Percentiles rank a stretch among this genome's conserved stretches.
These are phyloP conservation scores for Spathaspora girioi DNA, from an alignment of 805 yeast species.

Conservation along the genomic window DNA sequence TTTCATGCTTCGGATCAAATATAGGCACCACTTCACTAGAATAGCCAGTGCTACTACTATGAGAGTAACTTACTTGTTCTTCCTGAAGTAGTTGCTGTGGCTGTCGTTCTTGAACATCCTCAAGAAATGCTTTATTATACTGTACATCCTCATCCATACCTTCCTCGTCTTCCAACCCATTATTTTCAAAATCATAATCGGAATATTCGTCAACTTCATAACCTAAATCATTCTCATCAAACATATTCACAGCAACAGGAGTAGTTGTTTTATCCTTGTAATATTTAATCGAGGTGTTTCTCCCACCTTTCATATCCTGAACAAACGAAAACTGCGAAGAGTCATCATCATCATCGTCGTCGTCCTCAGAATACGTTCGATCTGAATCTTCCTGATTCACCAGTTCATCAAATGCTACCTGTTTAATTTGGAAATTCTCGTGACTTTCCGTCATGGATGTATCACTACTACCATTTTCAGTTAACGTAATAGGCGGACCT, in stretches of 20 bases:
- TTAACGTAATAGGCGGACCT: constrained; percentile 3
- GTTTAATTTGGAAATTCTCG: constrained; percentile 11
- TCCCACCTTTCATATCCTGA: constrained; percentile 36
- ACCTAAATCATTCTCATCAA: constrained; percentile 25
- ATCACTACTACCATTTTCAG: neutral
- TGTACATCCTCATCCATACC: constrained; percentile 9
- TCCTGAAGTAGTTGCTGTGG: neutral
- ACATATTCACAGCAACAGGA: constrained; percentile 15
- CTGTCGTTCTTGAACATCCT: constrained; percentile 8
- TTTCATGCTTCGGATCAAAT: neutral
- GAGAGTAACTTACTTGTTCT: neutral
- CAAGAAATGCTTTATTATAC: constrained; percentile 12
- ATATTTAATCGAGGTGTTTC: constrained; percentile 43
- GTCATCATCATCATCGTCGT: constrained; percentile 9
- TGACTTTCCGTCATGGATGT: constrained; percentile 10
- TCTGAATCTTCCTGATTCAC: neutral
- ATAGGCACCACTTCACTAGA: neutral
- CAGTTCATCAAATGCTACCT: constrained; percentile 6
- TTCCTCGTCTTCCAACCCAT: constrained; percentile 28
- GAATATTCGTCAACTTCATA: constrained; percentile 29
- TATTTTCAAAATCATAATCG: constrained; percentile 42
- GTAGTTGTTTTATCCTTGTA: constrained; percentile 27
- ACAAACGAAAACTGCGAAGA: constrained; percentile 43
- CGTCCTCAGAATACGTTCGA: neutral
- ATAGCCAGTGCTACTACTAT: neutral